A percentile compares a stretch with the other conserved stretches of the same genome.
These are phyloP conservation scores for Tulasnella sp. DNA, from an alignment of 768 basidiomycete species.

Conservation along the genomic window DNA sequence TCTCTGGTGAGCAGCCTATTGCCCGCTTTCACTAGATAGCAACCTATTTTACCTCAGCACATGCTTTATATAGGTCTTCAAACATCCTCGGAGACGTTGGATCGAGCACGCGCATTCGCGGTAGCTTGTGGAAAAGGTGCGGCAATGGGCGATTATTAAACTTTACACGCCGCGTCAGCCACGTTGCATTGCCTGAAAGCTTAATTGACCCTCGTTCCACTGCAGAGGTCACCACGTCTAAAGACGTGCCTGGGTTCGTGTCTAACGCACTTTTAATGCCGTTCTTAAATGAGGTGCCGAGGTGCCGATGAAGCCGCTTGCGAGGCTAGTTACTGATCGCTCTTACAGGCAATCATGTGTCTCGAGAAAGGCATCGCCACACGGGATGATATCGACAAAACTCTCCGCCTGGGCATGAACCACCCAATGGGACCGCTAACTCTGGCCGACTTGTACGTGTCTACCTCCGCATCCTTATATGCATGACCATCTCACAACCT, in stretches of 20 bases:
- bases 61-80: slow-evolving; percentile 52
- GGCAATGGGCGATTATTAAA: slow-evolving; percentile 22
- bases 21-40: neutral
- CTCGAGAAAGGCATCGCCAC: slow-evolving; percentile 94
- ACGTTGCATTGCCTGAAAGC: neutral
- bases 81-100: slow-evolving; percentile 72
- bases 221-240: slow-evolving; percentile 83
- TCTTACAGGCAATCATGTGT: slow-evolving; percentile 78
- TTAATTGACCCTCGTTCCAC: neutral
- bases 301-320: neutral
- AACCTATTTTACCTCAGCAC: neutral
- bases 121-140: slow-evolving; percentile 84
- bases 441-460: slow-evolving; percentile 63
- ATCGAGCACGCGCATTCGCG: slow-evolving; percentile 75
- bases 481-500: slow-evolving; percentile 17
- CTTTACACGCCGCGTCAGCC: neutral
- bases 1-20: slow-evolving; percentile 49
- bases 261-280: slow-evolving; percentile 95
- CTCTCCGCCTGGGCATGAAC: slow-evolving; percentile 87
- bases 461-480: neutral
- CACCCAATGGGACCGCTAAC: slow-evolving; percentile 94
- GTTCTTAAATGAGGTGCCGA: slow-evolving; percentile 83
- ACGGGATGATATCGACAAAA: slow-evolving; percentile 92
- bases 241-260: slow-evolving; percentile 94
- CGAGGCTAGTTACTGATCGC: neutral